phyloP scores from a whole-genome alignment of 768 basidiomycete species.

The Boletus speciosus region DNA sequence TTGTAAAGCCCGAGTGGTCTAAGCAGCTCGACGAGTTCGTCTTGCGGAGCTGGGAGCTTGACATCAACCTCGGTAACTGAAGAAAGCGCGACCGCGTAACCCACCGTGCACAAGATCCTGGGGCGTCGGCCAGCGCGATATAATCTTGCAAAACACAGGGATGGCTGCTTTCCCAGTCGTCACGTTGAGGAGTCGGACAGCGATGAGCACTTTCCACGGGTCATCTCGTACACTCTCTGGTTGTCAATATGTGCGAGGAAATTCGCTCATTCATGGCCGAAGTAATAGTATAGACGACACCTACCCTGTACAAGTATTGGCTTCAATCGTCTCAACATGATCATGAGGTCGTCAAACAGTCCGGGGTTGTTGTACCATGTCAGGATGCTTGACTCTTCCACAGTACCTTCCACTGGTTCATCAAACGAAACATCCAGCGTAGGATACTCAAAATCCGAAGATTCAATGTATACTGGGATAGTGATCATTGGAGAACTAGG shows the following conservation, averaged over 20 bases:
- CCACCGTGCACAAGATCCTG: constrained; percentile 52
- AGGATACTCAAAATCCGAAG: constrained; percentile 4
- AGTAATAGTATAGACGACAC: background rate
- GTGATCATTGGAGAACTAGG: constrained; percentile 3
- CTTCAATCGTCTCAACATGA: constrained; percentile 28
- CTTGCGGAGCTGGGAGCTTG: constrained; percentile 36
- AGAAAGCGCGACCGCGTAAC: background rate
- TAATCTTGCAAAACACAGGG: constrained; percentile 60
- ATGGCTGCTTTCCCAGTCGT: constrained; percentile 61
- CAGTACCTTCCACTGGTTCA: background rate
- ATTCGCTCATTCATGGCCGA: background rate
- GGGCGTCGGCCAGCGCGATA: constrained; percentile 58
- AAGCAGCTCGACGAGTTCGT: constrained; percentile 45
- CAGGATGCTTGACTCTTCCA: background rate
- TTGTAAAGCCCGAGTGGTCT: constrained; percentile 58
- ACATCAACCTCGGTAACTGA: background rate
- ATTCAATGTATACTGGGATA: constrained; percentile 5
- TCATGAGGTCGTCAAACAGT: constrained; percentile 22
- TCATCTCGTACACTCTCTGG: constrained; percentile 50
- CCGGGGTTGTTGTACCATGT: constrained; percentile 1
- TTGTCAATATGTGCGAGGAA: background rate
- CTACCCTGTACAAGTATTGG: constrained; percentile 32
- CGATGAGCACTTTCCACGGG: constrained; percentile 70
- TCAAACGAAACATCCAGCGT: background rate
- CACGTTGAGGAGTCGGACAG: constrained; percentile 66